phyloP scores from a whole-genome alignment of 495 filamentous ascomycete species.

The Lophiostoma macrostomum region DNA sequence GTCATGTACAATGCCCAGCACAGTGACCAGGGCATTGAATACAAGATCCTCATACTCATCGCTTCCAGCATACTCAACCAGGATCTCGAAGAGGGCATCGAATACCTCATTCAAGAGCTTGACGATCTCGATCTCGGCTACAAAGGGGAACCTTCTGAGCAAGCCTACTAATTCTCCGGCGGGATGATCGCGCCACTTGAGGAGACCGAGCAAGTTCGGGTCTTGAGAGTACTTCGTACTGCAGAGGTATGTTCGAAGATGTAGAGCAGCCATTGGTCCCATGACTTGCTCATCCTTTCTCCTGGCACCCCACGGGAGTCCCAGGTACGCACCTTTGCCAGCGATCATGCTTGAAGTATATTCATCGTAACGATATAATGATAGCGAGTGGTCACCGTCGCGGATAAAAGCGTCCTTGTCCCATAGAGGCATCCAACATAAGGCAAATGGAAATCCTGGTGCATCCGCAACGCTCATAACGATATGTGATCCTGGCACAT shows the following conservation, averaged over 20 bases:
- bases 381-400: conserved; percentile 76
- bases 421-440: conserved; percentile 93
- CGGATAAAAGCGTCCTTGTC: conserved; percentile 84
- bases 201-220: conserved; percentile 74
- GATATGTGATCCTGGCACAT: conserved; percentile 80
- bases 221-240: conserved; percentile 96
- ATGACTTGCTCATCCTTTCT: conserved; percentile 71
- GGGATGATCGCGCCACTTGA: conserved; percentile 79
- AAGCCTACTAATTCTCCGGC: conserved; percentile 66
- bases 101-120: conserved; percentile 89
- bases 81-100: conserved; percentile 84
- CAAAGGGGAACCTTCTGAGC: conserved; percentile 81
- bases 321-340: conserved; percentile 73
- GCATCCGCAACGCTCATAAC: conserved; percentile 85
- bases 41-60: conserved; percentile 91
- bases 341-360: conserved; percentile 58
- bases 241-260: conserved; percentile 83
- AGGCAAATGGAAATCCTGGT: conserved; percentile 80
- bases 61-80: conserved; percentile 82
- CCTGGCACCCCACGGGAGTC: conserved; percentile 72
- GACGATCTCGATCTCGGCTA: conserved; percentile 95
- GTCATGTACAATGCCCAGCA: conserved; percentile 91
- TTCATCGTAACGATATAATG: conserved; percentile 89
- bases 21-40: conserved; percentile 83
- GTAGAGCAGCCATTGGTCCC: conserved; percentile 70